Base-by-base conservation (phyloP, 2,329 filamentous ascomycete genomes). In the Neospermospora avenae region DNA sequence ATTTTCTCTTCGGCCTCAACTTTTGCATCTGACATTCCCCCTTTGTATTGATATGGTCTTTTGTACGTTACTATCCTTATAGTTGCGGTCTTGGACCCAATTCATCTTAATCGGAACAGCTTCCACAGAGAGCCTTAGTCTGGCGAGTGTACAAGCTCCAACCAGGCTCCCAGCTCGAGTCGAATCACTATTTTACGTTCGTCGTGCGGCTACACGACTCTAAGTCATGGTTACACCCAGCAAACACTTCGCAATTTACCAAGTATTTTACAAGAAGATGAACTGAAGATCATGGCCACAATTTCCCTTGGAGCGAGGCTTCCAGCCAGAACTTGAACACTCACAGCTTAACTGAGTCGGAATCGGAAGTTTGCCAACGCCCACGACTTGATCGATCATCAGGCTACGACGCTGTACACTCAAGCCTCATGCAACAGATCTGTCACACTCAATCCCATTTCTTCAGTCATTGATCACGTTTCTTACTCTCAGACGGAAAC, bases 241-340 rank as follows among this genome's bases (percentile, higher is more conserved):
- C 20, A 11, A 44, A 18, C 28, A 35, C 20, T 25, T 52, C 51
- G 34, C 20, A 42, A 10, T 8, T 4, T 42, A 53, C 28, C 18
- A 56, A 55, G 20, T n/a, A 22, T 31, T 45, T 18, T 34, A 34
- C 22, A 24, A 34, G 31, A 28, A 49, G 28, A 52, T 35, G 22
- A 14, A 48, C 20, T 48, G 37, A 56, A 48, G 31, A 56, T 55
- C 58, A 63, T 63, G 61, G 61, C 57, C 39, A 52, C 58, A 52
- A 51, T 51, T 63, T 57, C 55, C 37, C n/a, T 24, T 55, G 44
- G 46, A 46, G 44, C 41, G 48, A 51, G 58, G 45, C 58, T 34
- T 20, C 54, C 48, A 31, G 46, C 52, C 46, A 53, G 44, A 46
- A 45, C 7, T 41, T 48, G 55, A 57, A 39, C 7, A 55, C 24